Base-by-base conservation (phyloP, 768 basidiomycete genomes). In the Dioszegia hungarica region DNA sequence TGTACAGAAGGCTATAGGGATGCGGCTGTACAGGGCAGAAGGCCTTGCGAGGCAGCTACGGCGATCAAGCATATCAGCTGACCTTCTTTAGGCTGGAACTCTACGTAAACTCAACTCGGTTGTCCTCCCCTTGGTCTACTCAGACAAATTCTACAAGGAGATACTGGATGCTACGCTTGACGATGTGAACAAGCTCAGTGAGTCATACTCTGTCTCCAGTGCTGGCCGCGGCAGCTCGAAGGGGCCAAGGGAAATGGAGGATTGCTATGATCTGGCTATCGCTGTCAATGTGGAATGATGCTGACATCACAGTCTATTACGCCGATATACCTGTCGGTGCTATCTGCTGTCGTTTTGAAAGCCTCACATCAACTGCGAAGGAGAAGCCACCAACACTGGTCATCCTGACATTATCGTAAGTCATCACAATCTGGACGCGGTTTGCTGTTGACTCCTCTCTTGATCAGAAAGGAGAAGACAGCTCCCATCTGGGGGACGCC, bases 251-350 rank as follows among this genome's bases (percentile, higher is more conserved):
- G n/a, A n/a, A n/a, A n/a, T n/a, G n/a, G n/a, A n/a, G n/a, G n/a
- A n/a, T n/a, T n/a, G n/a, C n/a, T n/a, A n/a, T n/a, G n/a, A n/a
- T n/a, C n/a, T n/a, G n/a, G n/a, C n/a, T n/a, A n/a, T n/a, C n/a
- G n/a, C n/a, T n/a, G n/a, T n/a, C n/a, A n/a, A n/a, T n/a, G n/a
- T n/a, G n/a, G n/a, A n/a, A n/a, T n/a, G 29, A 22, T 59, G 45
- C 58, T 39, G 25, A 52, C 39, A 1, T 17, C 37, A 24, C 49
- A 75, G 73, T 75, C 45, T 75, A 75, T 53, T 75, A 73, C 52
- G 68, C 61, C 22, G 74, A 75, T 57, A 75, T 75, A 49, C 74
- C 74, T 38, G 74, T 75, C 31, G 74, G 74, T 36, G 72, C 72
- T 5, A 64, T 67, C 48, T 67, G 70, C 33, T 70, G 72, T 46